Conservation (phyloP, 2,329 filamentous ascomycete species). For the Chaetomium sp. region DNA sequence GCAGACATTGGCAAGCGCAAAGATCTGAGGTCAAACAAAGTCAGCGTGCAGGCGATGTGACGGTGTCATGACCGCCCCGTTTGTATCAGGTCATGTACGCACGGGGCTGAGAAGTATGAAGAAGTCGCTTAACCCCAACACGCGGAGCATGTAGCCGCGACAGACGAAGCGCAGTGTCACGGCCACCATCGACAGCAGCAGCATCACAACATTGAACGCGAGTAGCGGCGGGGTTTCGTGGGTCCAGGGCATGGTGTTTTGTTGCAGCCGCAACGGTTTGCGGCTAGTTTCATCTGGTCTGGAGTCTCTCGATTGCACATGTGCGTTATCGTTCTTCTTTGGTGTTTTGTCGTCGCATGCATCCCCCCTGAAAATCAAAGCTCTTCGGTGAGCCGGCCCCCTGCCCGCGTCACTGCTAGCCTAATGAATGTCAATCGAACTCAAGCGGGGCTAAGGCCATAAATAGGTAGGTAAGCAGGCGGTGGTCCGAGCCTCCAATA, state of each 20-base stretch:
- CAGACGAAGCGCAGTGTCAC: slow-evolving; percentile 14
- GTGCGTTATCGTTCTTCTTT: no score
- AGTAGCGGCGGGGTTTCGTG: not conserved
- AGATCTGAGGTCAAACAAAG: not conserved
- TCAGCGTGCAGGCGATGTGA: not conserved
- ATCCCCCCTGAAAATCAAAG: no score
- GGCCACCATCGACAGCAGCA: slow-evolving; percentile 1
- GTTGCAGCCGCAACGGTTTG: not conserved
- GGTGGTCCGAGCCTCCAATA: no score
- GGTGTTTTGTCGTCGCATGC: no score
- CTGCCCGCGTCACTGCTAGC: no score
- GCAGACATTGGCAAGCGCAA: not conserved
- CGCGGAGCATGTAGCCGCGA: slow-evolving; percentile 12
- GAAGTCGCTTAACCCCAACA: slow-evolving; percentile 13
- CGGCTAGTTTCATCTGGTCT: not conserved
- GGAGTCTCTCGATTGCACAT: not conserved
- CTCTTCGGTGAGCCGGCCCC: no score
- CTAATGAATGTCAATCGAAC: no score
- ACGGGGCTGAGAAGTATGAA: slow-evolving; percentile 10
- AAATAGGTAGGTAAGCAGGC: no score
- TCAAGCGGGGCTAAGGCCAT: no score
- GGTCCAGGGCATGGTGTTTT: not conserved
- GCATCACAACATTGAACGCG: not conserved
- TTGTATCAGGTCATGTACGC: not conserved
- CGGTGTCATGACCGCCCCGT: not conserved